Percentiles rank a stretch among this genome's conserved stretches.
Conservation (phyloP, 106 monocot species). For the Allium cepa region DNA sequence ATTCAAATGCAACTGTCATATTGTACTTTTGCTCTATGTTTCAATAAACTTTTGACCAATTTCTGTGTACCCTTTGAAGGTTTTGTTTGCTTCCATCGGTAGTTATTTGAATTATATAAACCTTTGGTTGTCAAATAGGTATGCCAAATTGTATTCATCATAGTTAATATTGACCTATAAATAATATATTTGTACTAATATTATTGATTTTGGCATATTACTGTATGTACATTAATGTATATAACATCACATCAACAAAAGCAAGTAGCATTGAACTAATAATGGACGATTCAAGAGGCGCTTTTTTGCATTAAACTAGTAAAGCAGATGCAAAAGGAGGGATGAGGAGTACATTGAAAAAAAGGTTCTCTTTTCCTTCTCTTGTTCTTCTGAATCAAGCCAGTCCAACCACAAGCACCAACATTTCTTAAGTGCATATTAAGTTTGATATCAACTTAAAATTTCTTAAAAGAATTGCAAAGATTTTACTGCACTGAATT, state of each 20-base stretch:
- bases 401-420: constrained; percentile 9
- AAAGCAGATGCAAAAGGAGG: not conserved
- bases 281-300: not conserved
- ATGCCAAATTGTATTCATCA: not conserved
- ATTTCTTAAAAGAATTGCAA: not conserved
- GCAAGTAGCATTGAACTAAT: constrained; percentile 6
- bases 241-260: constrained; percentile 9
- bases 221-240: too few species aligned
- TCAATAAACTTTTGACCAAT: not conserved
- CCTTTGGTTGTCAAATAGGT: not conserved
- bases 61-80: not conserved
- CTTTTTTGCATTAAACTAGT: not conserved
- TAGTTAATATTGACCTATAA: not conserved
- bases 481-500: not conserved
- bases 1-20: not conserved
- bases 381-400: constrained; percentile 7
- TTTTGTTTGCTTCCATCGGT: not conserved
- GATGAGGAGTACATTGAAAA: not conserved
- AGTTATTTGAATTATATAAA: too few species aligned
- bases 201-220: constrained; percentile 9
- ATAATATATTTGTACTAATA: constrained; percentile 3
- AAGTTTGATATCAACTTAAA: not conserved
- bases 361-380: not conserved
- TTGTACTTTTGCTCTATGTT: constrained; percentile 7
- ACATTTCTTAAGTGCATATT: constrained; percentile 10